These are phyloP conservation scores for Pythium volutum DNA, from an alignment of 352 stramenopile species.

Conservation along the genomic window DNA sequence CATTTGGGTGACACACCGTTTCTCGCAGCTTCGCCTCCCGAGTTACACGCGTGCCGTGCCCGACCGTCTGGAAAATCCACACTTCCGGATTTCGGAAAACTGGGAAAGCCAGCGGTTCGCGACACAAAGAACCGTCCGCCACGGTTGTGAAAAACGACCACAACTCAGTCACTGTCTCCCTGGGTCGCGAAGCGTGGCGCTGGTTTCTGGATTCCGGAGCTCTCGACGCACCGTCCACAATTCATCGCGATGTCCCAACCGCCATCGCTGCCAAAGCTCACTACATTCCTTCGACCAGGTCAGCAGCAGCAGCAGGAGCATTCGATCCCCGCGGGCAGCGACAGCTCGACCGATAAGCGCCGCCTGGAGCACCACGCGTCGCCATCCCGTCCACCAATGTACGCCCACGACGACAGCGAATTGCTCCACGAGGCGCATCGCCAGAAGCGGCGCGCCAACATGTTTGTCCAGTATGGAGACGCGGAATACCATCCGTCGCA, in stretches of 20 bases:
- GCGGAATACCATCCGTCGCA: background rate
- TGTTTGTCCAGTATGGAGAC: constrained; percentile 23
- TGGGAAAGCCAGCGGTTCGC: background rate
- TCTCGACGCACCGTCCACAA: background rate
- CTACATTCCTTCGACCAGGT: constrained; percentile 25
- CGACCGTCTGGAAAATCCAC: background rate
- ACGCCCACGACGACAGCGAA: background rate
- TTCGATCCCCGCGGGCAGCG: background rate
- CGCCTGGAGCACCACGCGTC: background rate
- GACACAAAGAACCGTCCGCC: background rate
- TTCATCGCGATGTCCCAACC: constrained; percentile 16
- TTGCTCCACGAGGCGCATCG: constrained; percentile 1
- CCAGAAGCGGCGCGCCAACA: constrained; percentile 19
- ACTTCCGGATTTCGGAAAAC: background rate
- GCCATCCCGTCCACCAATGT: background rate
- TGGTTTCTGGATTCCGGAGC: background rate
- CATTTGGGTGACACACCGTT: constrained; percentile 12
- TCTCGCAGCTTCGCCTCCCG: constrained; percentile 8
- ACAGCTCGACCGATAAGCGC: constrained; percentile 6
- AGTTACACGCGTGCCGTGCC: background rate
- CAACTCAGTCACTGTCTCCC: background rate
- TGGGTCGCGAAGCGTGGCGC: background rate
- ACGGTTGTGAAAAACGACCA: background rate
- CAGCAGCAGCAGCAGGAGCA: constrained; percentile 11
- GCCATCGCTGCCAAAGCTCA: constrained; percentile 27